Percentiles rank a stretch among this genome's conserved stretches.
Conservation (phyloP, 164 flowering plant species). For the Buxus sempervirens region DNA sequence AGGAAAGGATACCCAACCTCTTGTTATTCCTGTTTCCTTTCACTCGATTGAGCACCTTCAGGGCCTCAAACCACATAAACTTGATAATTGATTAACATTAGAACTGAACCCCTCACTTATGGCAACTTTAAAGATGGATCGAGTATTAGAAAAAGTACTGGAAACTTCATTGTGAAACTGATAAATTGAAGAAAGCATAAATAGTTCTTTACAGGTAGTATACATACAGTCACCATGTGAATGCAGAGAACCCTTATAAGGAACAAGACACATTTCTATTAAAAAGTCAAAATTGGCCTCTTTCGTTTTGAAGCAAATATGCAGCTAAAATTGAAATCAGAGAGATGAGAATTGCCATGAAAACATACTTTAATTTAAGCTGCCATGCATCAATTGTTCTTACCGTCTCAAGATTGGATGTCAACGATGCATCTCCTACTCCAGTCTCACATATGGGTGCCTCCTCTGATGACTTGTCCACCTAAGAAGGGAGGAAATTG, state of each 20-base stretch:
- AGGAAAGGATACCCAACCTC: too few relatives aligned
- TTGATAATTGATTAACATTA: too few relatives aligned
- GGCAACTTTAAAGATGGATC: not conserved
- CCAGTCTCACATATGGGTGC: slow-evolving; percentile 18
- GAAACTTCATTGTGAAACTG: not conserved
- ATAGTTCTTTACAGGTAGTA: too few relatives aligned
- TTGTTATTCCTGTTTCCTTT: too few relatives aligned
- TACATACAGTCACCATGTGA: not conserved
- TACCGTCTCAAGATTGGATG: slow-evolving; percentile 31
- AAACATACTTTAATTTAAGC: slow-evolving; percentile 43
- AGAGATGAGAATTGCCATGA: slow-evolving; percentile 33
- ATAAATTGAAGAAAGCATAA: not conserved
- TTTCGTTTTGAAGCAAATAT: slow-evolving; percentile 26
- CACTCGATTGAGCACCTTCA: too few relatives aligned
- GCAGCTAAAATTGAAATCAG: slow-evolving; percentile 35
- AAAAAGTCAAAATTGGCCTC: slow-evolving; percentile 18
- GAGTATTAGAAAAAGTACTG: not conserved
- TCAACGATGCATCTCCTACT: slow-evolving; percentile 17
- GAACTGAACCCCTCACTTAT: not conserved
- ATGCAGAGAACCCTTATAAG: not conserved
- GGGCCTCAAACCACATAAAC: too few relatives aligned
- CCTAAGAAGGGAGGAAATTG: slow-evolving; percentile 22
- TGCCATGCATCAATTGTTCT: slow-evolving; percentile 59
- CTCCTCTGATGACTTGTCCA: slow-evolving; percentile 17
- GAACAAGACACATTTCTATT: not conserved